A percentile compares a stretch with the other conserved stretches of the same genome.
These are phyloP conservation scores for Vicia villosa DNA, from an alignment of 306 rosid genomes.

Conservation along the genomic window DNA sequence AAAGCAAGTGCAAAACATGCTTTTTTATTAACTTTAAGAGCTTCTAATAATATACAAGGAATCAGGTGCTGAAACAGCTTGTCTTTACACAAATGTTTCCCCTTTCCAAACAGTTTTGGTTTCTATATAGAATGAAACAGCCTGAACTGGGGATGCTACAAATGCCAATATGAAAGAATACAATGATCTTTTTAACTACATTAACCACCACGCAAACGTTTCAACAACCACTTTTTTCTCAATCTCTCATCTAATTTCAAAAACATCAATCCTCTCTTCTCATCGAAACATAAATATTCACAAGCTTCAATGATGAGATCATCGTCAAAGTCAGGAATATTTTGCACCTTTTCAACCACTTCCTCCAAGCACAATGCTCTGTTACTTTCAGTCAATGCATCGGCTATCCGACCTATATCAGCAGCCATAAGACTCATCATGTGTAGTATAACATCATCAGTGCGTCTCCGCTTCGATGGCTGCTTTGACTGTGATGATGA, in stretches of 20 bases:
- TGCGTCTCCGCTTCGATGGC: conserved; percentile 45
- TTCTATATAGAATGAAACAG: conserved; percentile 10
- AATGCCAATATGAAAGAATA: conserved; percentile 14
- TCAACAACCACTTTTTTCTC: conserved; percentile 59
- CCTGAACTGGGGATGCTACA: conserved; percentile 24
- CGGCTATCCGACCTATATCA: conserved; percentile 54
- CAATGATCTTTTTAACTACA: conserved; percentile 29
- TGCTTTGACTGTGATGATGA: conserved; percentile 55
- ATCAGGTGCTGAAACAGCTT: conserved; percentile 4
- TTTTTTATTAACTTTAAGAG: not conserved
- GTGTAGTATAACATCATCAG: conserved; percentile 45
- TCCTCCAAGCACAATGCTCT: conserved; percentile 47
- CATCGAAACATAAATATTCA: conserved; percentile 54
- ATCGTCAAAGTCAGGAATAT: conserved; percentile 55
- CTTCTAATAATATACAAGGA: conserved; percentile 8
- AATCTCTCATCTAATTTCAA: conserved; percentile 54
- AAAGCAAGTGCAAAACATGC: not conserved
- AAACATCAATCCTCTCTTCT: conserved; percentile 57
- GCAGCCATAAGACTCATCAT: conserved; percentile 62
- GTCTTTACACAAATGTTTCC: conserved; percentile 6
- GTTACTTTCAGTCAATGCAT: conserved; percentile 51
- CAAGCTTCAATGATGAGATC: conserved; percentile 63
- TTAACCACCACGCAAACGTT: conserved; percentile 47
- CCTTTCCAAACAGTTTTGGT: conserved; percentile 1
- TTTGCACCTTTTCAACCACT: conserved; percentile 55